phyloP scores from a whole-genome alignment of 768 basidiomycete species.

The Dioszegia aurantiaca region DNA sequence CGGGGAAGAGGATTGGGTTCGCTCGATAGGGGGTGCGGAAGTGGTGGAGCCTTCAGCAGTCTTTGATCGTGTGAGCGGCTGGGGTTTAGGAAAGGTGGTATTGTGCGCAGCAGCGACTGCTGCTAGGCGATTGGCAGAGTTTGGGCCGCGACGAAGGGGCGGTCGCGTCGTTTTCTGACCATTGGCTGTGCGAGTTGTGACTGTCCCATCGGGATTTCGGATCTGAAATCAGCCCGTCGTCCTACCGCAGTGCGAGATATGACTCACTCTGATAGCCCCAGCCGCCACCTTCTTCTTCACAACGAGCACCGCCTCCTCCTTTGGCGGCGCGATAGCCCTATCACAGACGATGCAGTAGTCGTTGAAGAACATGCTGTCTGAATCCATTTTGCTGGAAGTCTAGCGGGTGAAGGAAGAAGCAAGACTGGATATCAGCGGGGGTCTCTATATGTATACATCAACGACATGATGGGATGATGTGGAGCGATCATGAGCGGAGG shows the following conservation, averaged over 20 bases:
- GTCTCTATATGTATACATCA: no score
- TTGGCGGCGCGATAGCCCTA: conserved; percentile 32
- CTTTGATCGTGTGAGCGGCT: conserved; percentile 34
- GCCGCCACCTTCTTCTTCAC: conserved; percentile 20
- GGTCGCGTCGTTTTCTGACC: conserved; percentile 41
- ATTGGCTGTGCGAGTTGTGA: conserved; percentile 40
- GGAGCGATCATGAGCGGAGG: no score
- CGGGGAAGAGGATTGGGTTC: conserved; percentile 3
- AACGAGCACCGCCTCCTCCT: conserved; percentile 14
- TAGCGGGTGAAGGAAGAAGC: not conserved
- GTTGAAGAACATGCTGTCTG: conserved; percentile 37
- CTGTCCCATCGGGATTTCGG: conserved; percentile 44
- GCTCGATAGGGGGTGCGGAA: conserved; percentile 6
- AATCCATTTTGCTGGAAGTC: conserved; percentile 1
- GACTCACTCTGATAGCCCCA: conserved; percentile 40
- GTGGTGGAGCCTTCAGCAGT: conserved; percentile 19
- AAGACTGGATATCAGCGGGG: not conserved
- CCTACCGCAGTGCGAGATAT: not conserved
- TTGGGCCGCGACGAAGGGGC: conserved; percentile 30
- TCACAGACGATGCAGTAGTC: conserved; percentile 46
- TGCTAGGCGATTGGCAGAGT: conserved; percentile 36
- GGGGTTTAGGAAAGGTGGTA: conserved; percentile 20
- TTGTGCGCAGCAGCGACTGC: conserved; percentile 33
- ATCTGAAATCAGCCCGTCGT: conserved; percentile 19
- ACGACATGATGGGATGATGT: no score